Percentiles rank a stretch among this genome's conserved stretches.
Conservation (phyloP, 2,329 filamentous ascomycete genomes). For the Fusarium robinianum region DNA sequence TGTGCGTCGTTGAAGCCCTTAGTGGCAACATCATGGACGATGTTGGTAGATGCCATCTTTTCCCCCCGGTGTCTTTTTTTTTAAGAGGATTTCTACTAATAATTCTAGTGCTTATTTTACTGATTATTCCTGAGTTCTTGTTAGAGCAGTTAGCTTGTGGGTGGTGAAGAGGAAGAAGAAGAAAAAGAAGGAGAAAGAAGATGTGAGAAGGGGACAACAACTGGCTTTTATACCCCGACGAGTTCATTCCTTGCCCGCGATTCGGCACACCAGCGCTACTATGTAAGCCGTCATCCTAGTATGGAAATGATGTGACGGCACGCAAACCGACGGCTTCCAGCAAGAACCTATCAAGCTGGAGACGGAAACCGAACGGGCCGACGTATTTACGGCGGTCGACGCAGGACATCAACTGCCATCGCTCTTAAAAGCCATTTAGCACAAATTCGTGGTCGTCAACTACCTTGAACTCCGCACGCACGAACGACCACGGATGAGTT, state of each 20-base stretch:
- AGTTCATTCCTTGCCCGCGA: slow-evolving; percentile 19
- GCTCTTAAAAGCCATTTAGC: neutral
- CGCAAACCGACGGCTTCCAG: slow-evolving; percentile 20
- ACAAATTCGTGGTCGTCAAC: no score
- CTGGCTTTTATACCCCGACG: slow-evolving; percentile 26
- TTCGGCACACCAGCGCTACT: slow-evolving; percentile 3
- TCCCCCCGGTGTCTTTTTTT: neutral
- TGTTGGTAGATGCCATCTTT: slow-evolving; percentile 22
- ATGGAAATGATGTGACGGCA: slow-evolving; percentile 24
- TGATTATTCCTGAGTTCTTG: slow-evolving; percentile 6
- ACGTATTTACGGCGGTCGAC: slow-evolving; percentile 27
- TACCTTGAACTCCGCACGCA: no score
- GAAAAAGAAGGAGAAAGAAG: neutral
- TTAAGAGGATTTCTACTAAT: no score
- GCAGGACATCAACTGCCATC: slow-evolving; percentile 2
- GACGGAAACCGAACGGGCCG: slow-evolving; percentile 22
- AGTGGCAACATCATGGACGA: slow-evolving; percentile 56
- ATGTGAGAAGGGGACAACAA: neutral
- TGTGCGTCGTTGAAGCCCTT: slow-evolving; percentile 68
- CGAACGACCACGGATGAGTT: no score
- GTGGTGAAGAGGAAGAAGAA: slow-evolving; percentile 7
- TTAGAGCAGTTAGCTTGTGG: neutral
- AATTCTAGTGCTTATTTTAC: neutral
- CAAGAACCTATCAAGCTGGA: slow-evolving; percentile 7
- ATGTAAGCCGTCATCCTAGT: no score